Conservation (phyloP, 208 protist genomes). For the Lotmaria passim region DNA sequence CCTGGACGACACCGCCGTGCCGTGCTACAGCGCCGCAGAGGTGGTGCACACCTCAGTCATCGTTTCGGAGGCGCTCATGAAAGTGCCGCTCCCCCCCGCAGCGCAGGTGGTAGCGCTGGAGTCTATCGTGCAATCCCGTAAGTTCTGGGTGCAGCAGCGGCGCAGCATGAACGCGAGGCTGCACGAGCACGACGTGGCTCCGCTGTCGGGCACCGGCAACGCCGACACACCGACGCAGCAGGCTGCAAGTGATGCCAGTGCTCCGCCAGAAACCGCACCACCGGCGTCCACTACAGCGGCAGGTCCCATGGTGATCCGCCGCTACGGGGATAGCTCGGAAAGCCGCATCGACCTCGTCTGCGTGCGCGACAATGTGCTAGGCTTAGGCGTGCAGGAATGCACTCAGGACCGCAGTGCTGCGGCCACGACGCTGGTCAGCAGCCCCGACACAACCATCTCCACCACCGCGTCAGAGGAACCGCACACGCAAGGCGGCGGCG, state of each 20-base stretch:
- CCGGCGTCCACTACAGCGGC: not conserved
- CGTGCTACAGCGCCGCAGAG: conserved; percentile 84
- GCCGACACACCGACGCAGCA: no score
- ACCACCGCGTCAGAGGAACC: not conserved
- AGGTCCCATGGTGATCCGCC: conserved; percentile 13
- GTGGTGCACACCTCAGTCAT: conserved; percentile 47
- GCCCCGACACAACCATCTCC: not conserved
- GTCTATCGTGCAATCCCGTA: conserved; percentile 61
- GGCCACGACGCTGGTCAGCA: conserved; percentile 26
- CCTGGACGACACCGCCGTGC: conserved; percentile 58
- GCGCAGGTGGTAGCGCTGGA: conserved; percentile 66
- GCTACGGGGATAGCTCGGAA: conserved; percentile 50
- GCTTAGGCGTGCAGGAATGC: conserved; percentile 47
- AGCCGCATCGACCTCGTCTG: conserved; percentile 74
- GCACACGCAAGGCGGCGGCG: not conserved
- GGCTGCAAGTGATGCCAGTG: no score
- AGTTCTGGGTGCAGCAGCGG: conserved; percentile 40
- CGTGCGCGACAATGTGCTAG: conserved; percentile 44
- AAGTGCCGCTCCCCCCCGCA: conserved; percentile 53
- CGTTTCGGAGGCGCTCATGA: conserved; percentile 68
- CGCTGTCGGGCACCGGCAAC: conserved; percentile 1
- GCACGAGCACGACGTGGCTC: conserved; percentile 19
- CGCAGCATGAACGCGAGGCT: conserved; percentile 14
- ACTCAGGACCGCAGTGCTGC: conserved; percentile 53
- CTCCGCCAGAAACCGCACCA: not conserved